Base-by-base conservation (phyloP, 768 basidiomycete species). In the Mycena indigotica region DNA sequence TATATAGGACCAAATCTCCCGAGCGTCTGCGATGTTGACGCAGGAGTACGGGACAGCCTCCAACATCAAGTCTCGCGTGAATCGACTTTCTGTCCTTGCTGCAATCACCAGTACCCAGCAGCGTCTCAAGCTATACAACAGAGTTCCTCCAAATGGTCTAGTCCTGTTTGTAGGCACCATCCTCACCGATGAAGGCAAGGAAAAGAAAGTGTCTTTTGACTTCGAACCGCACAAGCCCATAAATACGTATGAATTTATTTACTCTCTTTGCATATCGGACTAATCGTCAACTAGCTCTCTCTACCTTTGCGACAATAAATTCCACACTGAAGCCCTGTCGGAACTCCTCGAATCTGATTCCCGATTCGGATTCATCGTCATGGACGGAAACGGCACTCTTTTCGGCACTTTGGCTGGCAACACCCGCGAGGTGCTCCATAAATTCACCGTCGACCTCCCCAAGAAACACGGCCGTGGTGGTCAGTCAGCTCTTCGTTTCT, bases 401-500 rank as follows among this genome's bases (percentile, higher is more conserved):
- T 98, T 98, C 66, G 97, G 97, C 56, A 91, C 90, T 3, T 85
- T 99, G 55, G 86, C 96, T 0, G 97, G 97, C 48, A 98, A 98
- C 75, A 96, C 97, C 19, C 93, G 97, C 62, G 95, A 98, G 64
- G 86, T 99, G 52, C 81, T 96, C 55, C 97, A 99, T 79, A 98
- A 98, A 75, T 98, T 98, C 79, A 93, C 93, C 19, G 97, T 99
- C 70, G 97, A 98, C 75, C 84, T 98, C 10, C 97, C 97, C 40
- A 99, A 99, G 81, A 99, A 99, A 80, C 97, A 98, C 73, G 96
- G 96, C 62, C 95, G 97, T 81, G 97, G 97, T 85, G 97, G 97
- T 74, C 97, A 99, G 75, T 98, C 97, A 54, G 97, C 97, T 24
- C 84, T 98, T 41, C 97, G 97, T 90, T 99, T 99, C 86, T 93